Evolutionary conservation across 2,329 filamentous ascomycete species (phyloP).

Genomic region (Metarhizium sp.): DNA sequence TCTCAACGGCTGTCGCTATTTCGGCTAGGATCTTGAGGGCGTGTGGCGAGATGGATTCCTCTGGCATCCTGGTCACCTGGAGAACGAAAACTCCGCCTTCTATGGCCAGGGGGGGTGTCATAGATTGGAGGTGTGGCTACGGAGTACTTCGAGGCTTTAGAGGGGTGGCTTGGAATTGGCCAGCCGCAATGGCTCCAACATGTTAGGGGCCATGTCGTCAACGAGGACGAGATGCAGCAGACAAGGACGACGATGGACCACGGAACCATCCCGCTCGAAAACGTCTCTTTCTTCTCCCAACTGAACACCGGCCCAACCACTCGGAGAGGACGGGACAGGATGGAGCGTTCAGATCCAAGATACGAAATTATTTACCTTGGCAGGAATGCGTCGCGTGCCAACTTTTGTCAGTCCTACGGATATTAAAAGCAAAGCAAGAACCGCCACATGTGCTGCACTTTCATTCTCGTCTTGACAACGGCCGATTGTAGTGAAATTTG

Average conservation of each 20-base stretch:
- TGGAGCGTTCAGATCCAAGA: neutral
- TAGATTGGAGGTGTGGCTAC: neutral
- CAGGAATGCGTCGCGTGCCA: neutral
- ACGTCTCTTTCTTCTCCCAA: neutral
- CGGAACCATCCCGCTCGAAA: neutral
- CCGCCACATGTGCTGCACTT: neutral
- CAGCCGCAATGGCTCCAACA: neutral
- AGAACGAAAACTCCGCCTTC: slow-evolving; percentile 1
- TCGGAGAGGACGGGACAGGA: neutral
- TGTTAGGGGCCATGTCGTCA: neutral
- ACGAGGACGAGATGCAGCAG: neutral
- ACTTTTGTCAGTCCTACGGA: neutral
- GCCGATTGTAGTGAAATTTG: no score
- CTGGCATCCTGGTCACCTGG: slow-evolving; percentile 5
- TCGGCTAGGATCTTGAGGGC: neutral
- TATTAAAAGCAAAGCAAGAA: neutral
- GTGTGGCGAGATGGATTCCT: neutral
- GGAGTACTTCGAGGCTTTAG: slow-evolving; percentile 3
- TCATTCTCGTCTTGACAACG: no score
- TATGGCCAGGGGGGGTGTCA: neutral
- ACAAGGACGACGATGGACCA: neutral
- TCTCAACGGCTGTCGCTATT: slow-evolving; percentile 9
- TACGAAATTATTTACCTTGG: neutral
- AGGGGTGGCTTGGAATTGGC: neutral
- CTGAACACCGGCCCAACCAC: neutral